Percentiles rank a stretch among this genome's conserved stretches.
phyloP scores from a whole-genome alignment of 768 basidiomycete genomes.

The Candolleomyces efflorescens region DNA sequence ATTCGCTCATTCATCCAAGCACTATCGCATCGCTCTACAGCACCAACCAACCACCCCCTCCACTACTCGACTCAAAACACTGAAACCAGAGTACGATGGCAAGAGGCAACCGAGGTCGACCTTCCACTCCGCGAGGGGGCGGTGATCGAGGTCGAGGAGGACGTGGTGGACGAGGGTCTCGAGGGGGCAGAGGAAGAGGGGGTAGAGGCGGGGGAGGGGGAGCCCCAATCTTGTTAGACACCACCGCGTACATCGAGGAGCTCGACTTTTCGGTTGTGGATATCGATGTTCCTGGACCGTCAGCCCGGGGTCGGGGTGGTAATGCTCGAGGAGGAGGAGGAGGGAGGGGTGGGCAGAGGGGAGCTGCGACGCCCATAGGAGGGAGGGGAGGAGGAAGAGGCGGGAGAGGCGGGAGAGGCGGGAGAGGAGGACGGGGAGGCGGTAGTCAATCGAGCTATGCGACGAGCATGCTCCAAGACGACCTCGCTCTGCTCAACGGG shows the following conservation, averaged over 20 bases:
- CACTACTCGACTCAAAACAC: too few species aligned
- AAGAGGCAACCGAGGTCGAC: too few species aligned
- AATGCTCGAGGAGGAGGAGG: neutral
- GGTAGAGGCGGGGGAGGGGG: conserved; percentile 1
- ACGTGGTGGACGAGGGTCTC: neutral
- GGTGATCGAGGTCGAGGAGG: neutral
- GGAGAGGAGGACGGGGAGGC: too few species aligned
- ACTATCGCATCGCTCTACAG: too few species aligned
- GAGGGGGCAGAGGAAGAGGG: neutral
- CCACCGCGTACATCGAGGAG: too few species aligned
- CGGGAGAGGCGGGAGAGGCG: neutral
- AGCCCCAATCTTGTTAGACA: neutral
- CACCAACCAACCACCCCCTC: too few species aligned
- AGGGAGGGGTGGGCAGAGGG: neutral
- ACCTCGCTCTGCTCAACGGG: neutral
- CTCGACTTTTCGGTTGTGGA: too few species aligned
- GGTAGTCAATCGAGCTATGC: conserved; percentile 4
- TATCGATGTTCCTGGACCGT: too few species aligned
- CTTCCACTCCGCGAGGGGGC: neutral
- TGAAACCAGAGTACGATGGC: too few species aligned
- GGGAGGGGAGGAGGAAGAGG: neutral
- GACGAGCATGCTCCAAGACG: conserved; percentile 6
- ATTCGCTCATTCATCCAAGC: too few species aligned
- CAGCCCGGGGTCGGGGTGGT: neutral
- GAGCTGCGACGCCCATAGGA: too few species aligned